phyloP scores from a whole-genome alignment of 2,329 filamentous ascomycete genomes.

The Aspergillus puulaauensis region DNA sequence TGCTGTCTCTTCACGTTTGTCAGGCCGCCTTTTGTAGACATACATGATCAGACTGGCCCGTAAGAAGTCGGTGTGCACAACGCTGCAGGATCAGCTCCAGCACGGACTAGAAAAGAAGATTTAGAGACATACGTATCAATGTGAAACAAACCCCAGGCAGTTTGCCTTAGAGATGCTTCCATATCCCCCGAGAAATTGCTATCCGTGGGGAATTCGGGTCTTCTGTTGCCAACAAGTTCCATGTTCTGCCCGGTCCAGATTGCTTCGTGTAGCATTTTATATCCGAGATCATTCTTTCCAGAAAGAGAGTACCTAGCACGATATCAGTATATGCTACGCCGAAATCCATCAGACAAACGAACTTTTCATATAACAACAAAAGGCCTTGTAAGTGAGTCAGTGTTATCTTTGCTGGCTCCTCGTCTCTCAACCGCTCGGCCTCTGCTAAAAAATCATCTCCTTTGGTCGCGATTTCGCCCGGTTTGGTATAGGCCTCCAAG shows the following conservation, averaged over 20 bases:
- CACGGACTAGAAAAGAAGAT: neutral
- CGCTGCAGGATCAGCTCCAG: slow-evolving; percentile 18
- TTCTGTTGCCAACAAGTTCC: slow-evolving; percentile 31
- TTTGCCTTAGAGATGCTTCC: slow-evolving; percentile 30
- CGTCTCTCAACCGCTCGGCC: slow-evolving; percentile 31
- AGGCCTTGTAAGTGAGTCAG: slow-evolving; percentile 34
- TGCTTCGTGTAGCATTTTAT: slow-evolving; percentile 37
- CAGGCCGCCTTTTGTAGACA: slow-evolving; percentile 30
- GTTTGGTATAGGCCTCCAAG: slow-evolving; percentile 37
- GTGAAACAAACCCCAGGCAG: slow-evolving; percentile 40
- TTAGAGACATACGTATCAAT: slow-evolving; percentile 35
- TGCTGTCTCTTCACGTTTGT: slow-evolving; percentile 19
- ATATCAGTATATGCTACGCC: neutral
- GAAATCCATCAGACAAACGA: neutral
- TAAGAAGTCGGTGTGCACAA: slow-evolving; percentile 37
- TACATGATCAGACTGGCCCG: slow-evolving; percentile 34
- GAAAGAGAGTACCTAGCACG: slow-evolving; percentile 35
- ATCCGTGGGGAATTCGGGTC: slow-evolving; percentile 17
- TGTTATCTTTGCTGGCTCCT: slow-evolving; percentile 24
- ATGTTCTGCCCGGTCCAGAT: slow-evolving; percentile 34
- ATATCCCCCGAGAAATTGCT: slow-evolving; percentile 29
- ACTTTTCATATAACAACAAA: slow-evolving; percentile 38
- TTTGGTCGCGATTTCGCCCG: slow-evolving; percentile 38
- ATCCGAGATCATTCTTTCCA: slow-evolving; percentile 37
- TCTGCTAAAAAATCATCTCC: slow-evolving; percentile 37